A percentile compares a stretch with the other conserved stretches of the same genome.
Conservation (phyloP, 2,329 filamentous ascomycete genomes). For the Fusarium duplospermum region DNA sequence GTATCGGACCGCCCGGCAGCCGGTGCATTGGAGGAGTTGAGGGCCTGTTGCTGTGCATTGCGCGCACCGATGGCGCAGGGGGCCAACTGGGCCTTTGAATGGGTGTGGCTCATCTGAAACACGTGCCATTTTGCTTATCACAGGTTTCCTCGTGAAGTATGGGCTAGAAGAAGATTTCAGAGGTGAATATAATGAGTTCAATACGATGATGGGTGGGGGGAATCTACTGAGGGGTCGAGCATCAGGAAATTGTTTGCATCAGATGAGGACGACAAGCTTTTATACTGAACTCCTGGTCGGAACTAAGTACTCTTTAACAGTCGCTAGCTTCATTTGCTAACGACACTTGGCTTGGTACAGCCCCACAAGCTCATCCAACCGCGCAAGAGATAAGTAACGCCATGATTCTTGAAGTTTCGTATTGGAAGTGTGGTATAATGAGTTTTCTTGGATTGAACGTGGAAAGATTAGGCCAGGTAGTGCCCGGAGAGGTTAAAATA, state of each 20-base stretch:
- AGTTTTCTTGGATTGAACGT: background rate
- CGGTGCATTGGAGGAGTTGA: constrained; percentile 48
- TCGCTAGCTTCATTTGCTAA: background rate
- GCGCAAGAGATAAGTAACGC: background rate
- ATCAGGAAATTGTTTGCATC: no score
- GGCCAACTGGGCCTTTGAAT: constrained; percentile 3
- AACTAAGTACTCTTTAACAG: background rate
- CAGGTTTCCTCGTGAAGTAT: background rate
- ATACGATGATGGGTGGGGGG: no score
- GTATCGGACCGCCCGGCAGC: constrained; percentile 57
- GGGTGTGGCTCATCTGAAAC: background rate
- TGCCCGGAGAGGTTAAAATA: background rate
- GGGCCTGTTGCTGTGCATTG: constrained; percentile 6
- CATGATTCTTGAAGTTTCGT: background rate
- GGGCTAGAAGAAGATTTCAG: background rate
- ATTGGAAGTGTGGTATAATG: background rate
- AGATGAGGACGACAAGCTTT: no score
- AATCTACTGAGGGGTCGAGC: no score
- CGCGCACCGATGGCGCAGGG: constrained; percentile 4
- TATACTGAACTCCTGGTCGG: no score
- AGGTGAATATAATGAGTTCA: no score
- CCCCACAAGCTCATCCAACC: background rate
- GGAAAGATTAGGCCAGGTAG: no score
- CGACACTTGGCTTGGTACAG: background rate
- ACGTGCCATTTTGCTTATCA: background rate